Evolutionary conservation across 805 yeast species (phyloP), one percentile per base, ranked within the genome.

Genomic region (Kodamaea lidongshanica): DNA sequence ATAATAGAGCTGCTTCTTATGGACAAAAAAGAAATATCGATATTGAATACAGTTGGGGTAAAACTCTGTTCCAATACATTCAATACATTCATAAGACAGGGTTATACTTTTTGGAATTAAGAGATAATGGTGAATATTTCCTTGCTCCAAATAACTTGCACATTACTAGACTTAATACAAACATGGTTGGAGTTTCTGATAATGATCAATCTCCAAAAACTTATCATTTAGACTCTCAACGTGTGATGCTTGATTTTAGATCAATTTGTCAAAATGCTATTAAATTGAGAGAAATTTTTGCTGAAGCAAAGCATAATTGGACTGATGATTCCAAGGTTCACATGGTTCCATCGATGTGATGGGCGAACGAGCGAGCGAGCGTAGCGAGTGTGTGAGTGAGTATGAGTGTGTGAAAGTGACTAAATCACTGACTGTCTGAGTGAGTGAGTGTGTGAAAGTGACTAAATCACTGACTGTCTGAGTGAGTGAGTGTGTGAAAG

Each of bases 41-140:
- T 25, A 78, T 88, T 12, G 50, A 65, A 11, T 89, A 87, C 53
- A 82, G 95, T 12, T 89, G 97, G 97, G 97, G 97, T 2, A 72
- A 67, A 34, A 94, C 95, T 2, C 65, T 63, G 19, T 87, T 83
- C 61, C 74, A 78, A 46, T 82, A 74, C 53, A 86, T 85, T 1
- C 98, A 92, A 54, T 94, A 82, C 49, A 79, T 92, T 29, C 98
- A 92, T 52, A 70, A 67, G 35, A 76, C 94, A 0, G 99, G 99
- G 2, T 78, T 84, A 1, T 85, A 88, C 45, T 75, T 92, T 32
- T 94, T 92, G 2, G 96, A 89, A 54, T 65, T 89, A 18, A 65
- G 88, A 41, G 84, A 76, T 22, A 77, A 75, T 41, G 92, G 94
- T 13, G 79, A 75, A 31, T 68, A 86, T 39, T 78, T 82, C 44